phyloP scores from a whole-genome alignment of 495 filamentous ascomycete species.

The Hypomontagnella submonticulosa region DNA sequence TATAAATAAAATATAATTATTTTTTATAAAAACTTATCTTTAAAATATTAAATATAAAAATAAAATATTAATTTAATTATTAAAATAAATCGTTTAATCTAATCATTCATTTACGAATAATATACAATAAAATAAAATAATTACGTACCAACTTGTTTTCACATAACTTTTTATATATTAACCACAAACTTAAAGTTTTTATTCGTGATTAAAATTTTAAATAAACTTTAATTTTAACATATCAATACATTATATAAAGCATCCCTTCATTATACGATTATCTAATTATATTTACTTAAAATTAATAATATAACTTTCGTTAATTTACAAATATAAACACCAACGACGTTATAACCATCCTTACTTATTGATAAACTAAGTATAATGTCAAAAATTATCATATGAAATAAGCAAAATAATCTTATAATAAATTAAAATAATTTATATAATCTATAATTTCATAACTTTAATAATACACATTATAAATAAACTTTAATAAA shows the following conservation, averaged over 20 bases:
- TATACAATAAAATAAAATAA: constrained; percentile 4
- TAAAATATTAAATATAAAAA: constrained; percentile 7
- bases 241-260: background rate
- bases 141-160: constrained; percentile 1
- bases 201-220: constrained; percentile 7
- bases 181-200: background rate
- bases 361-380: background rate
- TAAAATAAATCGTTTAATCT: constrained; percentile 7
- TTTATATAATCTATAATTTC: constrained; percentile 9
- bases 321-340: constrained; percentile 4
- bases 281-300: background rate
- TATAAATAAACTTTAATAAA: constrained; percentile 3
- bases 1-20: constrained; percentile 5
- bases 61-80: constrained; percentile 10
- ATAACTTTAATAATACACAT: background rate
- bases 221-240: background rate
- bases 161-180: background rate
- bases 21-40: constrained; percentile 4
- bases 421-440: constrained; percentile 5
- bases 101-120: constrained; percentile 10
- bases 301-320: no score
- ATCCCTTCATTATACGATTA: background rate
- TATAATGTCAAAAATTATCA: constrained; percentile 7
- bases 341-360: constrained; percentile 4
- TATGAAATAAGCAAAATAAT: constrained; percentile 1